Evolutionary conservation across 495 filamentous ascomycete species (phyloP).

Genomic region (Trypethelium eluteriae): DNA sequence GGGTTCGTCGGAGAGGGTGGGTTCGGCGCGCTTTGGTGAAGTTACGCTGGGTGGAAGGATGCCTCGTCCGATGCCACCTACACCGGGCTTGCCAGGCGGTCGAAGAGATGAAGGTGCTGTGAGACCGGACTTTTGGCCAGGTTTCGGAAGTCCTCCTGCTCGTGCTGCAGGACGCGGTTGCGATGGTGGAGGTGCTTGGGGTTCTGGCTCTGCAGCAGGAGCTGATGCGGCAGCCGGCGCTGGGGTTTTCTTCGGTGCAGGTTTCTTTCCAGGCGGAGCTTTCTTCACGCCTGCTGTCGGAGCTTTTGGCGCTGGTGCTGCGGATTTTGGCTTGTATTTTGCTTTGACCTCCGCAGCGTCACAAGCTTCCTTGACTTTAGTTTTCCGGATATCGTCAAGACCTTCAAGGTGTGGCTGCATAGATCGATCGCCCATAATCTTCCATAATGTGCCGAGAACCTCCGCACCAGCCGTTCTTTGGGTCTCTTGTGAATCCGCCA

Average conservation of each 20-base stretch:
- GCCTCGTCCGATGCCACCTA: conserved; percentile 50
- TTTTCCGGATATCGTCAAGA: conserved; percentile 90
- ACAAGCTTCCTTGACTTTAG: conserved; percentile 91
- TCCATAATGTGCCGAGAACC: conserved; percentile 90
- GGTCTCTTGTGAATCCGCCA: conserved; percentile 78
- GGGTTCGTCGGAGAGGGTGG: conserved; percentile 48
- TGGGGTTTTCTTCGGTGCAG: conserved; percentile 44
- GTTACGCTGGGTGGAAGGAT: conserved; percentile 44
- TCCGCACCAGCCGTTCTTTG: conserved; percentile 84
- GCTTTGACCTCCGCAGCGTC: conserved; percentile 91
- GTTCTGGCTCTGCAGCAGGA: conserved; percentile 38
- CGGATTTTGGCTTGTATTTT: conserved; percentile 89
- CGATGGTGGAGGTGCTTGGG: conserved; percentile 45
- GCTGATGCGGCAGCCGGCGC: conserved; percentile 48
- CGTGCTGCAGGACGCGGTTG: conserved; percentile 54
- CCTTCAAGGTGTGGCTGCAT: conserved; percentile 95
- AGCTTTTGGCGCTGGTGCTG: conserved; percentile 46
- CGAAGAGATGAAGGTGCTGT: conserved; percentile 39
- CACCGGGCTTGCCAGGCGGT: conserved; percentile 12
- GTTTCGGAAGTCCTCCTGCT: conserved; percentile 56
- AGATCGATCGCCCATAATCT: conserved; percentile 93
- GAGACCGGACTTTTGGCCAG: conserved; percentile 48
- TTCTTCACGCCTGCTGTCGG: conserved; percentile 40
- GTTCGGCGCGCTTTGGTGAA: conserved; percentile 46
- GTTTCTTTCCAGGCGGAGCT: conserved; percentile 20